phyloP scores from a whole-genome alignment of 2,329 filamentous ascomycete genomes.

The Fusarium sp. region DNA sequence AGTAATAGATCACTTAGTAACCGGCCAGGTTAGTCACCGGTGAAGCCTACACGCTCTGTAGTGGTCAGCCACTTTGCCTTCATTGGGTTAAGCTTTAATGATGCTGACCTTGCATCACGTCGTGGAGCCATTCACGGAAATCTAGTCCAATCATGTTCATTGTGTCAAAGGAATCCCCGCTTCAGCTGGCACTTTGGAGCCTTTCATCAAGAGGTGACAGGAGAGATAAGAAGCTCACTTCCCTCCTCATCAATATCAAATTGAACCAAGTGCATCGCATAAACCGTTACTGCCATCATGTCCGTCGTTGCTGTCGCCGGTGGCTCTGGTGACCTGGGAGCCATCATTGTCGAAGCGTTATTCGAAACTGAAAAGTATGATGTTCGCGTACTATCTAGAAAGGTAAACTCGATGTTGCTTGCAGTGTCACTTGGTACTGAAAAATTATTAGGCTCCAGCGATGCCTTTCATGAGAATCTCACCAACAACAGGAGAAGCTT shows the following conservation, averaged over 20 bases:
- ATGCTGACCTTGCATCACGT: background rate
- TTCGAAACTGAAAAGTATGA: constrained; percentile 54
- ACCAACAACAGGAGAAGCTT: constrained; percentile 11
- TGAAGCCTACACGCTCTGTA: too few relatives aligned
- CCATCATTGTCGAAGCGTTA: constrained; percentile 62
- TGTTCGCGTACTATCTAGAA: constrained; percentile 60
- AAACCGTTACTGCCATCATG: constrained; percentile 34
- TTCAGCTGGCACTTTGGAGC: background rate
- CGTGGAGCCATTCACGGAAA: background rate
- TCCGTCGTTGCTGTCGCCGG: constrained; percentile 62
- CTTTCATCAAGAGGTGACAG: too few relatives aligned
- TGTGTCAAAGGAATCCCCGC: background rate
- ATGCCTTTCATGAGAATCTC: background rate
- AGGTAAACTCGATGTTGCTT: constrained; percentile 44
- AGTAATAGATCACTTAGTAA: too few relatives aligned
- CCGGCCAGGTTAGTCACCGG: too few relatives aligned
- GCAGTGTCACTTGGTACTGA: background rate
- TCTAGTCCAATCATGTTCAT: background rate
- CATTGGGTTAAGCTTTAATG: background rate
- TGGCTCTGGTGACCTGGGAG: constrained; percentile 63
- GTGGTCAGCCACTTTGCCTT: background rate
- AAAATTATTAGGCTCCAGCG: background rate
- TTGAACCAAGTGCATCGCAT: background rate
- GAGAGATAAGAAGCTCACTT: background rate
- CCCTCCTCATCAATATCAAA: background rate